Base-by-base conservation (phyloP, 306 rosid species). In the Nissolia schottii region DNA sequence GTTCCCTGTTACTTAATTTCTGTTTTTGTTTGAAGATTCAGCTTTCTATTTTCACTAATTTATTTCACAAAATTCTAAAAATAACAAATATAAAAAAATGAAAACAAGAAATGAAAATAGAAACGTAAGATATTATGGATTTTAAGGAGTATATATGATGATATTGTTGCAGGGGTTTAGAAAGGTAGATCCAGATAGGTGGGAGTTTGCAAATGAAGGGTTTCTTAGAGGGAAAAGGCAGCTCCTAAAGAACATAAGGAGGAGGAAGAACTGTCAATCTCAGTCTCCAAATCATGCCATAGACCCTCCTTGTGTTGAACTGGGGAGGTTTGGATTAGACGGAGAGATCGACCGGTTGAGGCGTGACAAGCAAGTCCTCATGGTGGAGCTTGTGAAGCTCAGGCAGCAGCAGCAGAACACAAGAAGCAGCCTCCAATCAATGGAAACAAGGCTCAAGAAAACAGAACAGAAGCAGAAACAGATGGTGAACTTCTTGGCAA, bases 171-270 rank as follows among this genome's bases (percentile, higher is more conserved):
- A 89, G 92, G 96, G 92, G 58, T 89, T 89, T 70, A 87, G 80
- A 72, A 89, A 87, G 76, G 89, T 89, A 63, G 87, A 87, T 73
- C 87, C 92, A 38, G 90, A 87, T 54, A 85, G 43, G 38, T 89
- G 92, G 96, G 96, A 89, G 83, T 89, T 89, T 72, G 96, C 96
- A 25, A 87, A 85, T 65, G 88, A 88, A 77, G 89, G 80, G 23
- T 91, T 91, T 72, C 87, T 91, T 4, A 86, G 82, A 85, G 97
- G 97, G 23, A 73, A 83, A 58, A 91, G 46, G 71, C 87, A 85
- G 73, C 85, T 88, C 41, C 55, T 91, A 45, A 86, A 81, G 90
- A 77, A 70, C 5, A 91, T 91, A 6, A 82, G 88, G 69, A 85
- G 96, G 29, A 84, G 84, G 72, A 91, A 77, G 66, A 40, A 19